Conservation (phyloP, 2,329 filamentous ascomycete genomes). For the Botrytis galanthina region DNA sequence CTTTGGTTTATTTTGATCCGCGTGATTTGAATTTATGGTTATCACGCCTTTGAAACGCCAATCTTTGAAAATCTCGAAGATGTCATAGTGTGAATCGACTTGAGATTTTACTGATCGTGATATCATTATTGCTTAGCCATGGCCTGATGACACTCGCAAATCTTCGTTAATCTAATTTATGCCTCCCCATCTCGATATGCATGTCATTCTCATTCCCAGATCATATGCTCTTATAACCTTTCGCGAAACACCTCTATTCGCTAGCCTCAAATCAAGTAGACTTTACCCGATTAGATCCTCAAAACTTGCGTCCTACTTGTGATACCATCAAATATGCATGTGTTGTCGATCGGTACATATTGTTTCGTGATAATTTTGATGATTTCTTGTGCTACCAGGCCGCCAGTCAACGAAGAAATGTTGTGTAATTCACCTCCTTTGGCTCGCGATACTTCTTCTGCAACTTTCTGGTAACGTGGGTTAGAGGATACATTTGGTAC, state of each 20-base stretch:
- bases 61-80: background rate
- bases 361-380: constrained; percentile 83
- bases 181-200: background rate
- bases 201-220: background rate
- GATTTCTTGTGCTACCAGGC: constrained; percentile 93
- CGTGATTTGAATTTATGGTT: background rate
- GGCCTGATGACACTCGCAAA: background rate
- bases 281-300: constrained; percentile 29
- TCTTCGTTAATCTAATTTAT: constrained; percentile 6
- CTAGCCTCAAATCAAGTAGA: background rate
- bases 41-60: background rate
- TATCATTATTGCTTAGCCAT: background rate
- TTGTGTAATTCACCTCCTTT: constrained; percentile 89
- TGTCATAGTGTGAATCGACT: background rate
- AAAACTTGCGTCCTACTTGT: constrained; percentile 37
- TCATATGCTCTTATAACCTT: background rate
- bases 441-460: constrained; percentile 70
- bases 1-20: background rate
- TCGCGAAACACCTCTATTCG: constrained; percentile 5
- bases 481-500: constrained; percentile 50
- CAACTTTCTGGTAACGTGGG: constrained; percentile 52
- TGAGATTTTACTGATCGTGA: background rate
- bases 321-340: constrained; percentile 69
- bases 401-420: constrained; percentile 80
- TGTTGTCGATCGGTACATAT: constrained; percentile 70